phyloP scores from a whole-genome alignment of 2,329 filamentous ascomycete genomes.

The Fusarium anguioides region DNA sequence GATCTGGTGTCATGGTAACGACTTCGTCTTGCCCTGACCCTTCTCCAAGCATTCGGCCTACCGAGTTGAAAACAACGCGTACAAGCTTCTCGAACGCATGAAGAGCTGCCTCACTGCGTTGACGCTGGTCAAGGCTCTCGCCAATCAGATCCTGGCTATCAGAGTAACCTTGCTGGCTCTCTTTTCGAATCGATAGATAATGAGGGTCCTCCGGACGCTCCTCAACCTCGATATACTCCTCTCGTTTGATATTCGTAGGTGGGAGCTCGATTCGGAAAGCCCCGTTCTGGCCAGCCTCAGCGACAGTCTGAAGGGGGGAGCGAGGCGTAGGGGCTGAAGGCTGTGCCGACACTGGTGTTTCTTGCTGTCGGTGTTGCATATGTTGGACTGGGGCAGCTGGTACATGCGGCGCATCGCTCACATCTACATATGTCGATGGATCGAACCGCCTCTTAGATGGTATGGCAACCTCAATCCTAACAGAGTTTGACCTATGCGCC shows the following conservation, averaged over 20 bases:
- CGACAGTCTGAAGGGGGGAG: background rate
- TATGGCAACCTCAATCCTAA: constrained; percentile 61
- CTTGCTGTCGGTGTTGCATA: constrained; percentile 12
- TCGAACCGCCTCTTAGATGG: constrained; percentile 57
- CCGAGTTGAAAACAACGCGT: constrained; percentile 78
- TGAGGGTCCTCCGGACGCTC: constrained; percentile 60
- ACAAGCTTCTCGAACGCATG: constrained; percentile 76
- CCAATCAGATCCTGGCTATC: constrained; percentile 68
- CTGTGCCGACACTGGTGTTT: constrained; percentile 19
- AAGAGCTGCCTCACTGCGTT: constrained; percentile 81
- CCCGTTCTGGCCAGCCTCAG: constrained; percentile 31
- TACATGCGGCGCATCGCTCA: constrained; percentile 39
- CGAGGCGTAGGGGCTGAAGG: constrained; percentile 6
- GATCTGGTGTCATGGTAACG: constrained; percentile 65
- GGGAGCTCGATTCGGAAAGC: constrained; percentile 62
- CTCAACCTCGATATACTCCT: constrained; percentile 63
- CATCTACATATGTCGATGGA: constrained; percentile 51
- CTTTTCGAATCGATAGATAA: constrained; percentile 64
- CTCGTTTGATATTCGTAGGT: constrained; percentile 58
- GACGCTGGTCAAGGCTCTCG: constrained; percentile 79
- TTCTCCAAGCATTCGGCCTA: constrained; percentile 73
- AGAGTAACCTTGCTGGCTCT: constrained; percentile 62
- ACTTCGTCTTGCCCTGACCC: constrained; percentile 66
- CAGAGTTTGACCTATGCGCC: constrained; percentile 50
- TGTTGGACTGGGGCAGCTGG: constrained; percentile 22